A percentile compares a stretch with the other conserved stretches of the same genome.
These are phyloP conservation scores for Volvox carteri DNA, from an alignment of 163 green algal genomes.

Conservation along the genomic window DNA sequence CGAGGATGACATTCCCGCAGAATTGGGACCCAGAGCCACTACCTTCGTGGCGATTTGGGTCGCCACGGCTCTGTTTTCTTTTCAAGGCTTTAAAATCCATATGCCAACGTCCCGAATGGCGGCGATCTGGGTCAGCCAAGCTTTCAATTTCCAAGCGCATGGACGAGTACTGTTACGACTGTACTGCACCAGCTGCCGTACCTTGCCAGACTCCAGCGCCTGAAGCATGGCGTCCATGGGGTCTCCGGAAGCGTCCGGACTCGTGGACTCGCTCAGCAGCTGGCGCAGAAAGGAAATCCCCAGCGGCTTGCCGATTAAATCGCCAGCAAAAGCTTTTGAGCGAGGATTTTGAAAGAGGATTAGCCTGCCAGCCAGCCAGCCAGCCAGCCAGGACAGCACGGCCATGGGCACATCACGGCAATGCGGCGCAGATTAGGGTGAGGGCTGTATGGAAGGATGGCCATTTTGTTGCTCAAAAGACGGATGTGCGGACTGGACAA, in stretches of 20 bases:
- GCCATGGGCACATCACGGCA: neutral
- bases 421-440: neutral
- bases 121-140: no score
- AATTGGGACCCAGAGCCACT: no score
- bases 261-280: neutral
- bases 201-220: slow-evolving; percentile 13
- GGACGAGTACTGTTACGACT: no score
- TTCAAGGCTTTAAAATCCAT: no score
- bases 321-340: neutral
- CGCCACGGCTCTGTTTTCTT: no score
- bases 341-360: slow-evolving; percentile 29
- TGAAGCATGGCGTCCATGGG: slow-evolving; percentile 1
- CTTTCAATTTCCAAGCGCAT: no score
- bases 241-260: neutral
- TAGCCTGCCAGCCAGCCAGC: neutral
- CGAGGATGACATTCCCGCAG: no score
- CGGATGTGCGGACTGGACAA: no score
- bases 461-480: no score
- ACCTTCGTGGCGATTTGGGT: no score
- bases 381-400: no score
- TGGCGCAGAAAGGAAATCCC: neutral
- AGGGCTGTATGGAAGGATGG: neutral
- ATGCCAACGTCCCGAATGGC: no score
- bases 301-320: neutral
- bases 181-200: neutral